Evolutionary conservation across 2,329 filamentous ascomycete species (phyloP).

Genomic region (Neonectria magnoliae): DNA sequence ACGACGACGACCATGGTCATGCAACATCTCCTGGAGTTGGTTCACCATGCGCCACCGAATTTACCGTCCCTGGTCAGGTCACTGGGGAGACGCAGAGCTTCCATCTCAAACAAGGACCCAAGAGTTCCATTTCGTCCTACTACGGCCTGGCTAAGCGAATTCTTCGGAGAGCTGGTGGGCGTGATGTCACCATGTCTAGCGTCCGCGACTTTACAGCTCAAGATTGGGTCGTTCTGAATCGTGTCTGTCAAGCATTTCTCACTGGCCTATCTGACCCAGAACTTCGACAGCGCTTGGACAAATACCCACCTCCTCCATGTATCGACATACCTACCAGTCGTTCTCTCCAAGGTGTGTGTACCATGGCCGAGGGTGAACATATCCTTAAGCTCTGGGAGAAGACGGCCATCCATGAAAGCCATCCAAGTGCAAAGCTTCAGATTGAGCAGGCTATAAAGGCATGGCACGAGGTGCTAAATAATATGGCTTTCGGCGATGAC

Average conservation of each 20-base stretch:
- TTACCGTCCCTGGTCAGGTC: constrained; percentile 33
- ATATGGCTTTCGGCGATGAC: constrained; percentile 54
- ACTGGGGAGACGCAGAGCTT: constrained; percentile 35
- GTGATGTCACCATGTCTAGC: constrained; percentile 62
- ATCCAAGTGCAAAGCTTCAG: constrained; percentile 36
- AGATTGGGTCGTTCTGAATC: constrained; percentile 61
- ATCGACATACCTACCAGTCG: constrained; percentile 49
- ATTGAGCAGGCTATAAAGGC: constrained; percentile 50
- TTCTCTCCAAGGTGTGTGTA: constrained; percentile 63
- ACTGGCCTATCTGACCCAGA: constrained; percentile 60
- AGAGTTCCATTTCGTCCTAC: constrained; percentile 57
- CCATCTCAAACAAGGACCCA: constrained; percentile 54
- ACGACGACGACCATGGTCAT: constrained; percentile 39
- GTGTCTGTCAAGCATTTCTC: constrained; percentile 64
- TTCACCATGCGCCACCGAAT: constrained; percentile 24
- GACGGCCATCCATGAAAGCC: constrained; percentile 33
- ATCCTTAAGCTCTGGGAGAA: constrained; percentile 54
- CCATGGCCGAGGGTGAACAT: constrained; percentile 66
- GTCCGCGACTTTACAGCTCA: constrained; percentile 51
- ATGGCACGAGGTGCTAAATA: constrained; percentile 59
- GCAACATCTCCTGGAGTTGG: constrained; percentile 10
- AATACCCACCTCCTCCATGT: constrained; percentile 59
- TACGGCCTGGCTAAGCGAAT: constrained; percentile 60
- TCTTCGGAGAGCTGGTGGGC: constrained; percentile 59
- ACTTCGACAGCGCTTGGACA: constrained; percentile 57